phyloP scores from a whole-genome alignment of 1,284 basidiomycete genomes.

The Omphalotus olearius region DNA sequence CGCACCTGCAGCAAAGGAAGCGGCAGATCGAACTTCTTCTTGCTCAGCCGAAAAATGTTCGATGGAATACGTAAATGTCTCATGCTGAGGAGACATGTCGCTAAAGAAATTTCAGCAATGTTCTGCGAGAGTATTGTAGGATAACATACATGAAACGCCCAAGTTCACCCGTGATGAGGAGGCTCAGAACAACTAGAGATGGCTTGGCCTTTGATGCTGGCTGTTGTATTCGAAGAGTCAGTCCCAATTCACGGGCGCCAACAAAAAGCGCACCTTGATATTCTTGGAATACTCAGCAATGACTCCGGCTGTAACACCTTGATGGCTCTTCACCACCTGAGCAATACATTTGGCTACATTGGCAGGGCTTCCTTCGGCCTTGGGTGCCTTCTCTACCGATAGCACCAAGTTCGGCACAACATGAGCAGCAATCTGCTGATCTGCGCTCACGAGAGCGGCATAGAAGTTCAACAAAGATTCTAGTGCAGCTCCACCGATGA shows the following conservation, averaged over 20 bases:
- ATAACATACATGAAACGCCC: slow-evolving; percentile 76
- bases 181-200: slow-evolving; percentile 71
- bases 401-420: slow-evolving; percentile 69
- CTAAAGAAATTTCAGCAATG: slow-evolving; percentile 33
- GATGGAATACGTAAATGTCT: slow-evolving; percentile 73
- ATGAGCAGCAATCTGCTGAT: slow-evolving; percentile 76
- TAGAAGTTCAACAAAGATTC: slow-evolving; percentile 85
- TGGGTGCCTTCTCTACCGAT: slow-evolving; percentile 53
- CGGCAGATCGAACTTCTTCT: slow-evolving; percentile 83
- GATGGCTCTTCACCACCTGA: slow-evolving; percentile 68
- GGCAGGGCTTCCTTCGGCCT: slow-evolving; percentile 47
- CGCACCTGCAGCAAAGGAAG: slow-evolving; percentile 87
- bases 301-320: slow-evolving; percentile 69
- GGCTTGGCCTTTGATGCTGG: slow-evolving; percentile 63
- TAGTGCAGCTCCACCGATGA: slow-evolving; percentile 69
- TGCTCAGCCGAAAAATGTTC: slow-evolving; percentile 72
- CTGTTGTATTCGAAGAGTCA: slow-evolving; percentile 25
- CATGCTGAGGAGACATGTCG: slow-evolving; percentile 76
- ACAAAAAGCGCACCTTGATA: slow-evolving; percentile 51
- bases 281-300: slow-evolving; percentile 79
- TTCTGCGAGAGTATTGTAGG: neutral
- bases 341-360: slow-evolving; percentile 86
- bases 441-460: slow-evolving; percentile 74
- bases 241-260: neutral
- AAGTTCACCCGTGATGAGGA: slow-evolving; percentile 86